Percentiles rank a stretch among this genome's conserved stretches.
These are phyloP conservation scores for Candida saitoana DNA, from an alignment of 805 yeast genomes.

Conservation along the genomic window DNA sequence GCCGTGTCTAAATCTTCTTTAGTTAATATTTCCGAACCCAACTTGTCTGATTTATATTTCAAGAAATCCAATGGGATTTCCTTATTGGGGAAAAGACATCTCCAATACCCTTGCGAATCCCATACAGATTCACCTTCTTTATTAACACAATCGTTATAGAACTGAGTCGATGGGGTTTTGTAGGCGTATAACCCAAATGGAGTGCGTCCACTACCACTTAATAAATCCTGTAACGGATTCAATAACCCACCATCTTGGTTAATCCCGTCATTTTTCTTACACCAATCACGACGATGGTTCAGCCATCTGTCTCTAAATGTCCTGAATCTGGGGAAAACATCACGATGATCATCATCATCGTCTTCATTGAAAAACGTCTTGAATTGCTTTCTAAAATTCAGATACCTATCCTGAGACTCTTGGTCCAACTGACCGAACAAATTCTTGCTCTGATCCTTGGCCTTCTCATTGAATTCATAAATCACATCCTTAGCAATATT, in stretches of 20 bases:
- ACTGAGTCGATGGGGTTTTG: conserved; percentile 54
- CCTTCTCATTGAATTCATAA: conserved; percentile 18
- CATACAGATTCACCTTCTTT: conserved; percentile 71
- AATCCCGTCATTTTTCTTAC: conserved; percentile 2
- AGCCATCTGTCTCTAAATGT: conserved; percentile 9
- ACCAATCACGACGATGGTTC: conserved; percentile 4
- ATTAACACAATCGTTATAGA: conserved; percentile 60
- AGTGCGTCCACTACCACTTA: conserved; percentile 21
- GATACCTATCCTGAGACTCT: conserved; percentile 5
- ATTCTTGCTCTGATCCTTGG: conserved; percentile 16
- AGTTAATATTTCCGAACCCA: conserved; percentile 36
- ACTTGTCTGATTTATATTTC: conserved; percentile 20
- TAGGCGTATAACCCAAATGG: conserved; percentile 49
- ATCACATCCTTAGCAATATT: conserved; percentile 20
- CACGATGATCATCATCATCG: neutral
- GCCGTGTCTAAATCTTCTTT: conserved; percentile 56
- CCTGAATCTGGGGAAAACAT: conserved; percentile 12
- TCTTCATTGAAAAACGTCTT: conserved; percentile 6
- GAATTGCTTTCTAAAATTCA: conserved; percentile 2
- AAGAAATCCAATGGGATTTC: conserved; percentile 31
- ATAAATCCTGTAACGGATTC: conserved; percentile 10
- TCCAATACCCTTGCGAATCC: conserved; percentile 86
- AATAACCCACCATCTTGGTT: conserved; percentile 4
- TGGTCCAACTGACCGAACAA: conserved; percentile 14
- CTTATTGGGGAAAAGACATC: conserved; percentile 74